A percentile compares a stretch with the other conserved stretches of the same genome.
phyloP scores from a whole-genome alignment of 1,284 basidiomycete species.

The Athelia psychrophila region DNA sequence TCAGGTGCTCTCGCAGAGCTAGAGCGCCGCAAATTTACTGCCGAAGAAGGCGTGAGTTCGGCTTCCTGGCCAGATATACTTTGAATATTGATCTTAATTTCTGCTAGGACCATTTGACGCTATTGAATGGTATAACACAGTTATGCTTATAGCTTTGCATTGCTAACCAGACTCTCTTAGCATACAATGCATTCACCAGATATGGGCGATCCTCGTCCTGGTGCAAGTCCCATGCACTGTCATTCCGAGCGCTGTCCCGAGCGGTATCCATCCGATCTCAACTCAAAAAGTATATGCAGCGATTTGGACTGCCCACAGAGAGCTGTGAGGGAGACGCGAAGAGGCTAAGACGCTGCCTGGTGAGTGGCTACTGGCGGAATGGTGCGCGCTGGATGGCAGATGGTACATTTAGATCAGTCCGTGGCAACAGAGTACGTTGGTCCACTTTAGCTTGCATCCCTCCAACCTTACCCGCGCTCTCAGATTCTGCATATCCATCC shows the following conservation, averaged over 20 bases:
- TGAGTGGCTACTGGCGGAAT: slow-evolving; percentile 93
- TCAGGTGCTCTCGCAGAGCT: slow-evolving; percentile 84
- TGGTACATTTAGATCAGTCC: slow-evolving; percentile 84
- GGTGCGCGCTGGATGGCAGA: slow-evolving; percentile 88
- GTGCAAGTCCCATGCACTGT: slow-evolving; percentile 91
- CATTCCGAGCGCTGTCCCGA: slow-evolving; percentile 89
- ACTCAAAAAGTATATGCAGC: slow-evolving; percentile 87
- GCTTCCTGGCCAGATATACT: not conserved
- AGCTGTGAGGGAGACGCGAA: slow-evolving; percentile 86
- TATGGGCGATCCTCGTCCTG: slow-evolving; percentile 84
- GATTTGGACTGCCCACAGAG: slow-evolving; percentile 75
- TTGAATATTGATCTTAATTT: not conserved
- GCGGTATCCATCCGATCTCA: slow-evolving; percentile 92
- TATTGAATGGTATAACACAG: slow-evolving; percentile 72
- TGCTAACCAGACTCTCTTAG: slow-evolving; percentile 34
- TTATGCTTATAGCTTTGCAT: slow-evolving; percentile 5
- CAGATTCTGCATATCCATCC: slow-evolving; percentile 90
- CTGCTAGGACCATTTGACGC: slow-evolving; percentile 84
- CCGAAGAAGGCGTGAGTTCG: slow-evolving; percentile 85
- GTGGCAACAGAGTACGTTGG: slow-evolving; percentile 72
- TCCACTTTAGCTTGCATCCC: not conserved
- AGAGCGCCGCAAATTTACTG: slow-evolving; percentile 92
- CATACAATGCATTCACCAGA: slow-evolving; percentile 88
- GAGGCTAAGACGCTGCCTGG: slow-evolving; percentile 79
- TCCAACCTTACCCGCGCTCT: slow-evolving; percentile 1